These are phyloP conservation scores for Diaporthe velutina DNA, from an alignment of 2,329 filamentous ascomycete species.

Conservation along the genomic window DNA sequence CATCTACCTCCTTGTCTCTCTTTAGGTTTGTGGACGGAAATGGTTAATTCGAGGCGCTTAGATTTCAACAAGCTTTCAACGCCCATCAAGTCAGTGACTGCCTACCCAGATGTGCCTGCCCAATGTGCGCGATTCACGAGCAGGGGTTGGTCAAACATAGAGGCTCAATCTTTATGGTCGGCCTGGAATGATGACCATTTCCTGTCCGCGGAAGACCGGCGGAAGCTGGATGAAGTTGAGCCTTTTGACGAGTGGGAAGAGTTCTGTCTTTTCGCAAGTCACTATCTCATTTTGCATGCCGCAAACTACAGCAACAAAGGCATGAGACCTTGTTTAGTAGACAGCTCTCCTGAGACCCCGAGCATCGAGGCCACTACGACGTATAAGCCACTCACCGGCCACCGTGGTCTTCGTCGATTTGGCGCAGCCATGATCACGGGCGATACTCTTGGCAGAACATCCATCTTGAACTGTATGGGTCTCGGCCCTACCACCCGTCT, in stretches of 20 bases:
- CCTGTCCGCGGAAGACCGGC: constrained; percentile 70
- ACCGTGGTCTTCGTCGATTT: constrained; percentile 68
- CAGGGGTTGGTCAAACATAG: constrained; percentile 76
- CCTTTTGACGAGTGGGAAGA: constrained; percentile 98
- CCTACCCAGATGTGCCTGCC: constrained; percentile 74
- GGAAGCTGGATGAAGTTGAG: constrained; percentile 76
- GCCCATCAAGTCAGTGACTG: constrained; percentile 79
- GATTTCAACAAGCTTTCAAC: constrained; percentile 85
- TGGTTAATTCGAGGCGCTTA: neutral
- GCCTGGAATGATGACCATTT: constrained; percentile 81
- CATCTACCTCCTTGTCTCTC: neutral
- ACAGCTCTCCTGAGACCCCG: constrained; percentile 6
- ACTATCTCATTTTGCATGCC: constrained; percentile 85
- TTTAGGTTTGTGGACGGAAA: neutral
- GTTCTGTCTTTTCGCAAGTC: constrained; percentile 84
- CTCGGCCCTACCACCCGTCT: constrained; percentile 59
- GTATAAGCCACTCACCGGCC: constrained; percentile 54
- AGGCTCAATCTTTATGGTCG: constrained; percentile 81
- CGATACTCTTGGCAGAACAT: constrained; percentile 56
- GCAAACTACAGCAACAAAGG: constrained; percentile 49
- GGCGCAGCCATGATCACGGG: constrained; percentile 64
- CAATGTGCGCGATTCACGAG: constrained; percentile 77
- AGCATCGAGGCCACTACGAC: constrained; percentile 40
- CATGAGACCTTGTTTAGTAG: neutral
- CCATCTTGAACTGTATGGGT: constrained; percentile 60